phyloP scores from a whole-genome alignment of 768 basidiomycete genomes.

The Erythrobasidium yunnanense region DNA sequence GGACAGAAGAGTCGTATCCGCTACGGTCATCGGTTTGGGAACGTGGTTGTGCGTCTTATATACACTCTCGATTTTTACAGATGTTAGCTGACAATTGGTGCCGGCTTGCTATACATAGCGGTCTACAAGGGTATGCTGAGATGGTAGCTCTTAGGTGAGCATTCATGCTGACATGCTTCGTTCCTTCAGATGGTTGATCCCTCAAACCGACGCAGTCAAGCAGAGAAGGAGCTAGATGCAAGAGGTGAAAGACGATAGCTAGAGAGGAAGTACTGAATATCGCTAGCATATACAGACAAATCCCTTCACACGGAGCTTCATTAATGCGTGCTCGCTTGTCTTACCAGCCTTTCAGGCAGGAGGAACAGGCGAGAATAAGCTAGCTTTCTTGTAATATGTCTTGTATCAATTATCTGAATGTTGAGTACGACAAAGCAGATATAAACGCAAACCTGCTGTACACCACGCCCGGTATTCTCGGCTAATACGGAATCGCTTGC shows the following conservation, averaged over 20 bases:
- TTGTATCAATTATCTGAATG: not conserved
- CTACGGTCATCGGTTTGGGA: conserved; percentile 39
- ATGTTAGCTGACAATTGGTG: no score
- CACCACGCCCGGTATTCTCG: no score
- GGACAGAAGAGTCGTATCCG: conserved; percentile 42
- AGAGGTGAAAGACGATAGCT: not conserved
- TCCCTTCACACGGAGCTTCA: not conserved
- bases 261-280: not conserved
- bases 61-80: not conserved
- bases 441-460: no score
- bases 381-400: not conserved
- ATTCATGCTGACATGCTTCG: not conserved
- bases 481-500: no score
- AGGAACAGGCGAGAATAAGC: not conserved
- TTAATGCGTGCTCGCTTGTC: no score
- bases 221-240: conserved; percentile 11
- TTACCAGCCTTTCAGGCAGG: not conserved
- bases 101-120: not conserved
- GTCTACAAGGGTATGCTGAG: conserved; percentile 20
- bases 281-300: not conserved
- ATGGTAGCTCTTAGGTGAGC: conserved; percentile 6
- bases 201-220: conserved; percentile 26
- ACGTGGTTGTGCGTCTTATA: conserved; percentile 1
- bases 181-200: conserved; percentile 9
- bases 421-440: not conserved